Evolutionary conservation across 139 green algal species (phyloP).

Genomic region (Chlorella sp.): DNA sequence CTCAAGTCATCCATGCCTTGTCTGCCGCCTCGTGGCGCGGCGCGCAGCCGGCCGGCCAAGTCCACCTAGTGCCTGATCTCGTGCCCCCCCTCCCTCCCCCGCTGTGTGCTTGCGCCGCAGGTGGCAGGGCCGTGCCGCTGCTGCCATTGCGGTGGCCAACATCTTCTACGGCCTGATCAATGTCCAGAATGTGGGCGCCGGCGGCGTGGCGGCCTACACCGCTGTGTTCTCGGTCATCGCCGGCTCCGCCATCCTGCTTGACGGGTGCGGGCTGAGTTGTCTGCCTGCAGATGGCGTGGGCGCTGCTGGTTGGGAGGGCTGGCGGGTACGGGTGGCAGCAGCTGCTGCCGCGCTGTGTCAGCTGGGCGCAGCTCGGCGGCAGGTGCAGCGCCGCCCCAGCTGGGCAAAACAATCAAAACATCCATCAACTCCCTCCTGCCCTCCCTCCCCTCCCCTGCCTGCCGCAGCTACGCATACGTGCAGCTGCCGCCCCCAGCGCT

Average conservation of each 20-base stretch:
- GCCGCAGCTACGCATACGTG: neutral
- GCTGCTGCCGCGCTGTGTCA: neutral
- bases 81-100: neutral
- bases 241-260: neutral
- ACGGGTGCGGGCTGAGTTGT: neutral
- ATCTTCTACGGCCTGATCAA: conserved; percentile 41
- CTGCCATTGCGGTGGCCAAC: conserved; percentile 32
- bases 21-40: no score
- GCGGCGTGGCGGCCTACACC: conserved; percentile 21
- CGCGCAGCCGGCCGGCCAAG: no score
- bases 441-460: neutral
- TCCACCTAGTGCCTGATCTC: no score
- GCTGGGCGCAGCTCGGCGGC: no score
- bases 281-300: no score
- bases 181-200: conserved; percentile 17
- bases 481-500: neutral
- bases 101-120: neutral
- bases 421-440: no score
- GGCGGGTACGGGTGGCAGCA: no score
- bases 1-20: no score
- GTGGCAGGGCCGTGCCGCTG: conserved; percentile 22
- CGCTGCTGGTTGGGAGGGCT: no score
- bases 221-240: conserved; percentile 13
- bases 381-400: neutral
- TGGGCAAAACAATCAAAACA: no score